Conservation (phyloP, 2,329 filamentous ascomycete genomes). For the Fusarium domesticum region DNA sequence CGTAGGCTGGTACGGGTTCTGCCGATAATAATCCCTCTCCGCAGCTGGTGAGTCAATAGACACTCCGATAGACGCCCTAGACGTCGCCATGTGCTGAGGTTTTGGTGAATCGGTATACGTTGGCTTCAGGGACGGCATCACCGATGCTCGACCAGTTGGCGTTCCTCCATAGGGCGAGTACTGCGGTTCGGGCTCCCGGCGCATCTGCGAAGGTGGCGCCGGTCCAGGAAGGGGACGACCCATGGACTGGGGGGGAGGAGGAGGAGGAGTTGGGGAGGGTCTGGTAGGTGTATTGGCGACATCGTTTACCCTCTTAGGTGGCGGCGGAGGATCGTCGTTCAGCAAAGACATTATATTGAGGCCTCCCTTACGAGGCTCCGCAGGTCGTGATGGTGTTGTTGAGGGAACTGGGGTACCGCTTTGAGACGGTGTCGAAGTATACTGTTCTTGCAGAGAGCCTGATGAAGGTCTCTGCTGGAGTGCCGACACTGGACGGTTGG, state of each 20-base stretch:
- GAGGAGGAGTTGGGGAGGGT: conserved; percentile 51
- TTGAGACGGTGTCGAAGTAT: conserved; percentile 28
- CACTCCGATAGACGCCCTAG: conserved; percentile 44
- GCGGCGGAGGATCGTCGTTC: conserved; percentile 54
- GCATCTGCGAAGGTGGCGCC: conserved; percentile 41
- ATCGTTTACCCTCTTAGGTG: conserved; percentile 52
- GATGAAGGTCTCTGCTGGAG: conserved; percentile 37
- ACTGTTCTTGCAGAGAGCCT: conserved; percentile 32
- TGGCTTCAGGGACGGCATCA: conserved; percentile 56
- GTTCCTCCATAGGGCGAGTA: conserved; percentile 46
- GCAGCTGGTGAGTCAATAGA: conserved; percentile 33
- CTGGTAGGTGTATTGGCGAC: conserved; percentile 39
- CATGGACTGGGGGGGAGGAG: conserved; percentile 47
- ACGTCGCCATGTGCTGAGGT: conserved; percentile 43
- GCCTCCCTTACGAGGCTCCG: conserved; percentile 57
- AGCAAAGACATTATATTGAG: conserved; percentile 62
- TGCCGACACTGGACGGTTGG: conserved; percentile 38
- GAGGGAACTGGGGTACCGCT: conserved; percentile 31
- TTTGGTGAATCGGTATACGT: conserved; percentile 51
- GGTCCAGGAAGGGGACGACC: conserved; percentile 40
- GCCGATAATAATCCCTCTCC: conserved; percentile 50
- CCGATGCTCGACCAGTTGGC: conserved; percentile 37
- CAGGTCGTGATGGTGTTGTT: conserved; percentile 38
- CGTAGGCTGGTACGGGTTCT: conserved; percentile 36
- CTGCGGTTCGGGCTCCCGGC: conserved; percentile 49